Conservation (phyloP, 805 yeast species). For the Lipomyces lipofer region DNA sequence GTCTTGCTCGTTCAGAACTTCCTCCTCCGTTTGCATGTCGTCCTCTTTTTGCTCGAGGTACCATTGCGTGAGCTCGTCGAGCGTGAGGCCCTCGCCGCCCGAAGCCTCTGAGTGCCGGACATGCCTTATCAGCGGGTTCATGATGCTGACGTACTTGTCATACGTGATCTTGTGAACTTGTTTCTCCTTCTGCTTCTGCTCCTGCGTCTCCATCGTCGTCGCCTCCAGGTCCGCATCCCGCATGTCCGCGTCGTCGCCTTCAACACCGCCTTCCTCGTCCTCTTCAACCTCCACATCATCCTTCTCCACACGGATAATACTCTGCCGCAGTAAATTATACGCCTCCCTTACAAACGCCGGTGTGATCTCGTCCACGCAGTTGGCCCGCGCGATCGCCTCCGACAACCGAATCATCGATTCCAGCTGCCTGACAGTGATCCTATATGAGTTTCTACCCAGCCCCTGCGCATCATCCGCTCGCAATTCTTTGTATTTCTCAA, state of each 20-base stretch:
- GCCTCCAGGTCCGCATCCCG: slow-evolving; percentile 14
- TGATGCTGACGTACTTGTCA: slow-evolving; percentile 82
- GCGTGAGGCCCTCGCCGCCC: slow-evolving; percentile 60
- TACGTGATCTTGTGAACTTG: slow-evolving; percentile 64
- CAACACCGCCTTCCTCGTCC: slow-evolving; percentile 43
- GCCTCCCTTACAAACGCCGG: slow-evolving; percentile 91
- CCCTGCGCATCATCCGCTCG: slow-evolving; percentile 92
- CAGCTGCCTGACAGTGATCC: slow-evolving; percentile 95
- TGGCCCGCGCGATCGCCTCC: slow-evolving; percentile 96
- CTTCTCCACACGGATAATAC: slow-evolving; percentile 89
- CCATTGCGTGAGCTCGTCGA: slow-evolving; percentile 72
- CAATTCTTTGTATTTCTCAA: slow-evolving; percentile 77
- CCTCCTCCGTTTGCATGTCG: slow-evolving; percentile 65
- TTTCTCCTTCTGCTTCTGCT: slow-evolving; percentile 31
- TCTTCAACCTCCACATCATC: slow-evolving; percentile 88
- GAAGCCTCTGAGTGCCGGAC: slow-evolving; percentile 58
- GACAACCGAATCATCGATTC: slow-evolving; percentile 91
- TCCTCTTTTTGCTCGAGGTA: slow-evolving; percentile 74
- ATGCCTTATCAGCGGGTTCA: slow-evolving; percentile 71
- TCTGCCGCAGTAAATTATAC: slow-evolving; percentile 80
- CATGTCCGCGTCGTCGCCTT: background rate
- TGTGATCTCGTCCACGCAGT: slow-evolving; percentile 84
- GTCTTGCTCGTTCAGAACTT: slow-evolving; percentile 67
- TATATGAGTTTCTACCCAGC: slow-evolving; percentile 71
- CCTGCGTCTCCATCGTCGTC: slow-evolving; percentile 23